Percentiles rank a stretch among this genome's conserved stretches.
Conservation (phyloP, 2,329 filamentous ascomycete species). For the Aureobasidium melanogenum region DNA sequence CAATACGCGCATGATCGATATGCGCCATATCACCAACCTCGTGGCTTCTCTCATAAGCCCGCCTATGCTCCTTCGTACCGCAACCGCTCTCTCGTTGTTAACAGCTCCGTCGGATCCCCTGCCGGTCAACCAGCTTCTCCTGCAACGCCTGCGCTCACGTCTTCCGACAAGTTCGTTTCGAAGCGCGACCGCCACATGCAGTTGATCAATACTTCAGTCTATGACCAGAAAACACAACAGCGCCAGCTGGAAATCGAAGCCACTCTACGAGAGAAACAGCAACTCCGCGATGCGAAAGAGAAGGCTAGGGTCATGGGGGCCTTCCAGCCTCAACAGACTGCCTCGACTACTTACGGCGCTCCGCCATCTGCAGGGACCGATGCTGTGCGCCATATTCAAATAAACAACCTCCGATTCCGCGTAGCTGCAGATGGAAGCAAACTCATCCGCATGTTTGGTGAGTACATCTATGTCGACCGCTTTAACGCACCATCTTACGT, state of each 20-base stretch:
- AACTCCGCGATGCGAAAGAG: constrained; percentile 48
- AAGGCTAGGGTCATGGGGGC: constrained; percentile 48
- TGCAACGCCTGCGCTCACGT: not conserved
- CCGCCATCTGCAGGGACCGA: constrained; percentile 10
- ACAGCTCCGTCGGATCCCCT: not conserved
- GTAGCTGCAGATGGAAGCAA: constrained; percentile 75
- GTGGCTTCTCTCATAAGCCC: constrained; percentile 8
- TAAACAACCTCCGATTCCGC: constrained; percentile 65
- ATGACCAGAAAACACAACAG: constrained; percentile 62
- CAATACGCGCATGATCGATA: constrained; percentile 9
- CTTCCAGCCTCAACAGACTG: constrained; percentile 21
- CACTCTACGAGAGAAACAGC: constrained; percentile 51
- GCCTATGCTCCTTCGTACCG: constrained; percentile 12
- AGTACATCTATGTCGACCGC: constrained; percentile 22
- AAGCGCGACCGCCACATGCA: constrained; percentile 36
- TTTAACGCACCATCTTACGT: constrained; percentile 13
- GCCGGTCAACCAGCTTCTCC: constrained; percentile 6
- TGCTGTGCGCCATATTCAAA: constrained; percentile 48
- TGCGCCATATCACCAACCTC: constrained; percentile 12
- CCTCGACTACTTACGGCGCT: constrained; percentile 5
- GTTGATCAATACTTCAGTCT: constrained; percentile 71
- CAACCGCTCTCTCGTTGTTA: constrained; percentile 14
- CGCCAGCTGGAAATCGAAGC: constrained; percentile 64
- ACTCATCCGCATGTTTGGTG: constrained; percentile 64
- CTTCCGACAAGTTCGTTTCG: constrained; percentile 8